These are phyloP conservation scores for Aspergillus glaucus DNA, from an alignment of 2,329 filamentous ascomycete genomes.

Conservation along the genomic window DNA sequence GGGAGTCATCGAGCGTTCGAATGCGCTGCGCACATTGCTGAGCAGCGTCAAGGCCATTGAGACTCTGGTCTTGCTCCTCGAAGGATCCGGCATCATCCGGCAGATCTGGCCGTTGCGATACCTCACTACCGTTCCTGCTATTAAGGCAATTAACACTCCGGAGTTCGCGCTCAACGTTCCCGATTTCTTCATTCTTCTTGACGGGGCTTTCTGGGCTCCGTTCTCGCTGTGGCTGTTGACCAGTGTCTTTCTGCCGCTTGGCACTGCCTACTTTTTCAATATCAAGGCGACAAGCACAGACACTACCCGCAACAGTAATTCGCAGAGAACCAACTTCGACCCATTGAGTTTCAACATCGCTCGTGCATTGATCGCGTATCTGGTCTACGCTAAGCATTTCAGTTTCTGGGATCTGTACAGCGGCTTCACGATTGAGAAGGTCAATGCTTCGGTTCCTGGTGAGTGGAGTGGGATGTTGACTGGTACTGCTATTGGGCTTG, in stretches of 20 bases:
- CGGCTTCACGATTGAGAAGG: slow-evolving; percentile 28
- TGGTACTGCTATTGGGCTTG: slow-evolving; percentile 34
- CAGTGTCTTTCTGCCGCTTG: slow-evolving; percentile 61
- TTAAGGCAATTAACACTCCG: slow-evolving; percentile 49
- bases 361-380: slow-evolving; percentile 74
- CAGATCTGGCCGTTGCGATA: slow-evolving; percentile 67
- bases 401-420: slow-evolving; percentile 33
- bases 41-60: slow-evolving; percentile 66
- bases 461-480: slow-evolving; percentile 35
- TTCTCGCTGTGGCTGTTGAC: slow-evolving; percentile 70
- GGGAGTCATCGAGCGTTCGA: slow-evolving; percentile 43
- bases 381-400: slow-evolving; percentile 61
- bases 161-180: slow-evolving; percentile 63
- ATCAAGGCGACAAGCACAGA: slow-evolving; percentile 46
- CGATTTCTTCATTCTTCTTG: slow-evolving; percentile 73
- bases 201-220: slow-evolving; percentile 75
- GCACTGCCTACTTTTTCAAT: slow-evolving; percentile 86
- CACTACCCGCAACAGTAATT: slow-evolving; percentile 19
- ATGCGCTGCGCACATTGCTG: slow-evolving; percentile 61
- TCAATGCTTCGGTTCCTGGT: slow-evolving; percentile 35
- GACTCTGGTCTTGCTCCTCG: slow-evolving; percentile 60
- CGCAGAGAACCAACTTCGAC: slow-evolving; percentile 51
- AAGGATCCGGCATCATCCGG: slow-evolving; percentile 62
- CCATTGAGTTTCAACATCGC: slow-evolving; percentile 84
- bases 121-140: slow-evolving; percentile 64